phyloP scores from a whole-genome alignment of 495 filamentous ascomycete genomes.

The Penicillium angulare region DNA sequence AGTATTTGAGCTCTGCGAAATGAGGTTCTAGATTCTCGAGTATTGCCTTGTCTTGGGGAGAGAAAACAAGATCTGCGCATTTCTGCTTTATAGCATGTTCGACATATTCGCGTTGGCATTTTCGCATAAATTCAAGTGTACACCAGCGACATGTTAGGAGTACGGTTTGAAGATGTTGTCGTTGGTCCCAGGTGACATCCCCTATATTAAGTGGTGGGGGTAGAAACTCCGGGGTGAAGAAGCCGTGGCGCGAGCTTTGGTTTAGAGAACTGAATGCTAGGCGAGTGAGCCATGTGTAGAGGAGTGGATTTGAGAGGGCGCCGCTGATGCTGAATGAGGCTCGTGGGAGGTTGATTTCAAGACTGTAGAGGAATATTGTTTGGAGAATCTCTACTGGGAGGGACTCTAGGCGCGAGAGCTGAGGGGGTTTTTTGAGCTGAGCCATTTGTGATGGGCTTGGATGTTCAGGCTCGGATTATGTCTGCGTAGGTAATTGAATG shows the following conservation, averaged over 20 bases:
- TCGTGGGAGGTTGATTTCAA: constrained; percentile 51
- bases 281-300: constrained; percentile 47
- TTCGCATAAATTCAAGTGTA: constrained; percentile 39
- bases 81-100: constrained; percentile 29
- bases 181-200: constrained; percentile 19
- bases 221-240: constrained; percentile 40
- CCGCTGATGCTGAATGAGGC: constrained; percentile 36
- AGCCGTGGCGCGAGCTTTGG: constrained; percentile 23
- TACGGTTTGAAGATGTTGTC: constrained; percentile 27
- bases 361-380: constrained; percentile 48
- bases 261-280: constrained; percentile 41
- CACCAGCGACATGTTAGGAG: constrained; percentile 47
- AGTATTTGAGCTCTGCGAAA: constrained; percentile 19
- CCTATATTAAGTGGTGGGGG: constrained; percentile 36
- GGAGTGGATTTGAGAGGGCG: constrained; percentile 31
- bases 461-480: too few species aligned
- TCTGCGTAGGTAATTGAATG: too few species aligned
- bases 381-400: constrained; percentile 54
- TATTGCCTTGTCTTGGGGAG: constrained; percentile 12
- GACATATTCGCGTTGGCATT: constrained; percentile 41
- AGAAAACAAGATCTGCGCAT: constrained; percentile 25
- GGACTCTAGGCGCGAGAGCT: constrained; percentile 41
- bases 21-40: constrained; percentile 17
- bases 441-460: constrained; percentile 9
- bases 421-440: neutral